These are phyloP conservation scores for Psilocybe mexicana DNA, from an alignment of 1,284 basidiomycete genomes.

Conservation along the genomic window DNA sequence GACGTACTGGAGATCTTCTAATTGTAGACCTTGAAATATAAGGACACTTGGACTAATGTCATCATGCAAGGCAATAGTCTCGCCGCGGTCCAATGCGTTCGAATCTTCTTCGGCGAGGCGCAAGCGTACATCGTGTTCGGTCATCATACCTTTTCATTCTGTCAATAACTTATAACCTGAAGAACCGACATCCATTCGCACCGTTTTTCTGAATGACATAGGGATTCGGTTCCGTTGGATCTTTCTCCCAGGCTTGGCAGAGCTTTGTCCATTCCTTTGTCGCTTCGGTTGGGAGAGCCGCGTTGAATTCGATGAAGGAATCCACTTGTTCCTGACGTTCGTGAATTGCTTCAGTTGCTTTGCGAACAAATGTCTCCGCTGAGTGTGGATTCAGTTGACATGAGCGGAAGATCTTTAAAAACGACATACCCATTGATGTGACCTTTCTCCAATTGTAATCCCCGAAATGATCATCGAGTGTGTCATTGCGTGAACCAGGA, in stretches of 20 bases:
- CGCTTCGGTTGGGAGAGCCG: conserved; percentile 3
- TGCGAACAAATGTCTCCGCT: conserved; percentile 8
- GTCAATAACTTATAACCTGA: too few species aligned
- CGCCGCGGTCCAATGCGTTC: too few species aligned
- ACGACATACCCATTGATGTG: conserved; percentile 7
- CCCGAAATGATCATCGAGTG: conserved; percentile 30
- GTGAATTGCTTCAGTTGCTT: conserved; percentile 11
- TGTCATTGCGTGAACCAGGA: conserved; percentile 29
- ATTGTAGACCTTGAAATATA: too few species aligned
- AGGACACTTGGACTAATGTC: too few species aligned
- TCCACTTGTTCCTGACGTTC: background rate
- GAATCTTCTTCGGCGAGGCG: too few species aligned
- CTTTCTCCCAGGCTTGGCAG: conserved; percentile 17
- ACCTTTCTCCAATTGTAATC: conserved; percentile 29
- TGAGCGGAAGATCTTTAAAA: background rate
- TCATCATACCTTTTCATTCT: too few species aligned
- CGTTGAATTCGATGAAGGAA: conserved; percentile 18
- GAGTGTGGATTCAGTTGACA: conserved; percentile 1
- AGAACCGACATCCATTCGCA: too few species aligned
- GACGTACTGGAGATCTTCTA: too few species aligned
- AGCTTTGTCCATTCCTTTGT: conserved; percentile 12
- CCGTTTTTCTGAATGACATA: conserved; percentile 5
- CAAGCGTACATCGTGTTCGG: too few species aligned
- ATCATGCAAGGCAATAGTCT: too few species aligned
- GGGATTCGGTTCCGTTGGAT: conserved; percentile 15